Base-by-base conservation (phyloP, 495 filamentous ascomycete species). In the Platismatia glauca region DNA sequence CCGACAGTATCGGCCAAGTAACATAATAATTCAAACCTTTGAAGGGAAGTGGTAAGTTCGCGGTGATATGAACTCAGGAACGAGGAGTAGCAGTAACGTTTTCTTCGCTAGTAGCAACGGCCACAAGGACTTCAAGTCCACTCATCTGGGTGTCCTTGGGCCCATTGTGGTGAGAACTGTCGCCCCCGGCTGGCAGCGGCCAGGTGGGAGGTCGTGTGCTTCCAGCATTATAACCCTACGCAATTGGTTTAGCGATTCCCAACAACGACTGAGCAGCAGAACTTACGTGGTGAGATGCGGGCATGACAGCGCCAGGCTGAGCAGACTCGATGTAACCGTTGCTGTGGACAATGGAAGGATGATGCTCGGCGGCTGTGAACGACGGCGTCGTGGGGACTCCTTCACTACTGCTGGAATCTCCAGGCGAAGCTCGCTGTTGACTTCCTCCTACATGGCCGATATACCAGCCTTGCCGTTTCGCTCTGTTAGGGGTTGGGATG, bases 81-180 rank as follows among this genome's bases (percentile, higher is more conserved):
- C 39, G 55, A 55, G 53, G 60, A 43, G 60, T 48, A 24, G 55
- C 43, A 33, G 63, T 39, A 27, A 61, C 68, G 8, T 86, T 83
- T 50, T 89, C 85, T 70, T 95, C 89, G 63, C 87, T 89, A 4
- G 91, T 94, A 12, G 91, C 91, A 60, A 94, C 90, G 4, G 91
- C 91, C 33, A 96, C 91, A 37, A 96, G 81, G 20, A 89, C 89
- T 62, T 96, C 88, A 29, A 96, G 75, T 18, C 89, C 78, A 58
- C 82, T 80, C 84, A 92, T 88, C 55, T 81, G 81, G 55, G 72
- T 76, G 64, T 73, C 74, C 68, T 68, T 61, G 61, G 64, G 33
- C 35, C 46, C 52, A 18, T 62, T 52, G 33, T 66, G 61, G 31
- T 72, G 48, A 46, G 24, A 20, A 50, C 65, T 8, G 37, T 58